These are phyloP conservation scores for Aspergillus intermedius DNA, from an alignment of 2,329 filamentous ascomycete genomes.

Conservation along the genomic window DNA sequence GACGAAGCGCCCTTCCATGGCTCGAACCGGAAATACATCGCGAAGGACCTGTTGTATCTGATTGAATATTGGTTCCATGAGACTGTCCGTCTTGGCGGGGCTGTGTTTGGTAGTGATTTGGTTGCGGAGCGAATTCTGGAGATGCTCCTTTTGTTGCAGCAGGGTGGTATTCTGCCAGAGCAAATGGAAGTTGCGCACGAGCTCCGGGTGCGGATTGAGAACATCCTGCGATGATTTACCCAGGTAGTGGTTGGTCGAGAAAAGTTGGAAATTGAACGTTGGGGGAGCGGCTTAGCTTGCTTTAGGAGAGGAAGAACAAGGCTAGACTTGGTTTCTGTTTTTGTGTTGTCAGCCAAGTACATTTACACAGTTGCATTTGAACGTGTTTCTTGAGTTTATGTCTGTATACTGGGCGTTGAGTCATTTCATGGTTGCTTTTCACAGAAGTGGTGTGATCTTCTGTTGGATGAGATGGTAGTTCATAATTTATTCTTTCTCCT, in stretches of 20 bases:
- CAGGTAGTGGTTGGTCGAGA: not conserved
- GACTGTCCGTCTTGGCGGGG: slow-evolving; percentile 48
- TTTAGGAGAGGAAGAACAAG: not conserved
- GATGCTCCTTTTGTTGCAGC: slow-evolving; percentile 40
- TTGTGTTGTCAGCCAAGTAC: slow-evolving; percentile 1
- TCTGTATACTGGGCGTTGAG: not conserved
- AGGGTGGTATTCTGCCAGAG: slow-evolving; percentile 35
- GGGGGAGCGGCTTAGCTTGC: not conserved
- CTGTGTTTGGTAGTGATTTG: slow-evolving; percentile 55
- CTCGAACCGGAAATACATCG: slow-evolving; percentile 50
- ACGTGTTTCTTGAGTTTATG: not conserved
- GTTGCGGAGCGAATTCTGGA: slow-evolving; percentile 47
- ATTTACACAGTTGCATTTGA: not conserved
- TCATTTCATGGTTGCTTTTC: not conserved
- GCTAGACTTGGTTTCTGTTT: not conserved
- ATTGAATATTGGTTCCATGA: slow-evolving; percentile 56
- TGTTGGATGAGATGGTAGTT: no score
- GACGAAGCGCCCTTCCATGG: slow-evolving; percentile 60
- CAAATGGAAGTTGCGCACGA: slow-evolving; percentile 35
- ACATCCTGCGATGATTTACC: slow-evolving; percentile 29
- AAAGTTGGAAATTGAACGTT: slow-evolving; percentile 1
- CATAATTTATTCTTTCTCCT: no score
- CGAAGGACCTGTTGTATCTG: slow-evolving; percentile 57
- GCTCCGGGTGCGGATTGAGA: slow-evolving; percentile 36
- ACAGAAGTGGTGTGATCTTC: not conserved